These are phyloP conservation scores for Silene conica DNA, from an alignment of 148 eudicot species.

Conservation along the genomic window DNA sequence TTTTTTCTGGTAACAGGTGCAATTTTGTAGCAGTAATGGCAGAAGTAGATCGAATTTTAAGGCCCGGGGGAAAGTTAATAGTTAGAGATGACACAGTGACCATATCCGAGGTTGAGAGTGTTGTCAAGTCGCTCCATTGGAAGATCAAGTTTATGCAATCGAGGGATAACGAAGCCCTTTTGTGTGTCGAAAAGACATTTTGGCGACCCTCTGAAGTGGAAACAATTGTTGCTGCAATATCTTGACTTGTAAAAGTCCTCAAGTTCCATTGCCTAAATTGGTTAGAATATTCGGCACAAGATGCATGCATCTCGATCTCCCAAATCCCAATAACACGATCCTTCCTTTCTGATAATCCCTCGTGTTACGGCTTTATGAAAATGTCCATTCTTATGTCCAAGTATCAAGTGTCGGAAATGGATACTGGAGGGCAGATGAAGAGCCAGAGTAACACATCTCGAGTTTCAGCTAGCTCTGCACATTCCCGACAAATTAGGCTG, in stretches of 20 bases:
- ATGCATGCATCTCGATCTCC: too few species aligned
- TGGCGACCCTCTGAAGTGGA: conserved; percentile 68
- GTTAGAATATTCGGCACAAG: not conserved
- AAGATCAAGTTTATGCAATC: conserved; percentile 34
- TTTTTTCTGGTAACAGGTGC: conserved; percentile 44
- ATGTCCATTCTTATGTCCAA: too few species aligned
- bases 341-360: too few species aligned
- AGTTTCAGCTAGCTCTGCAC: not conserved
- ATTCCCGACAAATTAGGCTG: too few species aligned
- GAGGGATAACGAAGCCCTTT: conserved; percentile 41
- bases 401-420: not conserved
- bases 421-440: not conserved
- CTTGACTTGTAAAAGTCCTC: conserved; percentile 10
- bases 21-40: conserved; percentile 51
- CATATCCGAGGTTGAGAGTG: conserved; percentile 41
- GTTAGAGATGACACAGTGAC: conserved; percentile 50
- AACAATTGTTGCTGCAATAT: conserved; percentile 40
- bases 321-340: too few species aligned
- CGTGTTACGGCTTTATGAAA: too few species aligned
- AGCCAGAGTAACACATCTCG: not conserved
- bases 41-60: conserved; percentile 59
- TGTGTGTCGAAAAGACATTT: conserved; percentile 48
- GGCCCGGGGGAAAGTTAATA: conserved; percentile 58
- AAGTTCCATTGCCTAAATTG: not conserved
- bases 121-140: conserved; percentile 61